Conservation (phyloP, 1,139 yeast genomes). For the Meyerozyma guilliermondii region DNA sequence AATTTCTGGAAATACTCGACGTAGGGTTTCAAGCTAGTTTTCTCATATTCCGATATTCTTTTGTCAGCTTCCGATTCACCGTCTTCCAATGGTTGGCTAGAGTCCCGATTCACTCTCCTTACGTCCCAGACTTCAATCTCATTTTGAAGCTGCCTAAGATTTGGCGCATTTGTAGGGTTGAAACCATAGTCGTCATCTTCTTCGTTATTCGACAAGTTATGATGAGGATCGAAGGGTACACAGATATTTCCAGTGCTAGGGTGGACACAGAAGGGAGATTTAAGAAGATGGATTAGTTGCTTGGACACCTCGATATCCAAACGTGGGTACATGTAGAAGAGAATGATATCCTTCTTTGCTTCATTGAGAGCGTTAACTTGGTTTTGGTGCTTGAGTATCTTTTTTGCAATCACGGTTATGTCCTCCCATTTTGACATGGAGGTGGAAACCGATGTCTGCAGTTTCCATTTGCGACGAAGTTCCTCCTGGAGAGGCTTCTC, state of each 20-base stretch:
- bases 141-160: conserved; percentile 53
- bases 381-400: conserved; percentile 38
- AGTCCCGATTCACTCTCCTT: conserved; percentile 21
- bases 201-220: conserved; percentile 28
- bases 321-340: conserved; percentile 83
- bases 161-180: conserved; percentile 80
- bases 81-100: conserved; percentile 21
- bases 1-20: conserved; percentile 64
- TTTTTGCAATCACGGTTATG: conserved; percentile 55
- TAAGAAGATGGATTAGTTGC: conserved; percentile 84
- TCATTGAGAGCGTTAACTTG: conserved; percentile 49
- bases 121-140: conserved; percentile 47
- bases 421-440: conserved; percentile 74
- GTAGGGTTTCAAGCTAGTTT: conserved; percentile 71
- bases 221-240: conserved; percentile 76
- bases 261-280: conserved; percentile 97
- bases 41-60: conserved; percentile 45
- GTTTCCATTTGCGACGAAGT: conserved; percentile 45
- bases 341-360: conserved; percentile 78
- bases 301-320: conserved; percentile 90
- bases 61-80: conserved; percentile 21
- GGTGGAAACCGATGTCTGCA: conserved; percentile 19
- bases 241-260: conserved; percentile 98
- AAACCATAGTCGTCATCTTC: conserved; percentile 50
- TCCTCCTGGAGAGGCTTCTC: conserved; percentile 53